Conservation (phyloP, 2,329 filamentous ascomycete genomes). For the Penicillium rolfsii region DNA sequence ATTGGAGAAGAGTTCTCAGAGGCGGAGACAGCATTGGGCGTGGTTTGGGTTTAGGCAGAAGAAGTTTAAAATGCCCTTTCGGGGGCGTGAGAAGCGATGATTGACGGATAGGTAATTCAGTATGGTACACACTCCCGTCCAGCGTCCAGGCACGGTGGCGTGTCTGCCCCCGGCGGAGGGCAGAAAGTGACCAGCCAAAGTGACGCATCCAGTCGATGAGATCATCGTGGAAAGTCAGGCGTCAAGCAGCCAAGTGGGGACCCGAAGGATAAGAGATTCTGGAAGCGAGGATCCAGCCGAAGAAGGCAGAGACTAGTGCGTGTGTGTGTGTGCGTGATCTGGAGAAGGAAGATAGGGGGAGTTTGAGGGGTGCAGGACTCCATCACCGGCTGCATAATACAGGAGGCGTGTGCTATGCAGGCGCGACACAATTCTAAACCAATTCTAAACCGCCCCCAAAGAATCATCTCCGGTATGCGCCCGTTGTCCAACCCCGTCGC, state of each 20-base stretch:
- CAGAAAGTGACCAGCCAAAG: background rate
- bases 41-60: background rate
- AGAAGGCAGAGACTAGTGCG: background rate
- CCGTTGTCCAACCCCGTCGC: slow-evolving; percentile 1
- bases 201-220: slow-evolving; percentile 18
- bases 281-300: slow-evolving; percentile 6
- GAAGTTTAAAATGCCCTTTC: background rate
- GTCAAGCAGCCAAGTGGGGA: background rate
- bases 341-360: background rate
- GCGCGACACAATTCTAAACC: background rate
- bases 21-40: background rate
- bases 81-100: background rate
- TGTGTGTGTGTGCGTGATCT: too few relatives aligned
- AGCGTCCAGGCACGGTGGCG: slow-evolving; percentile 4
- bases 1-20: background rate
- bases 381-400: too few relatives aligned
- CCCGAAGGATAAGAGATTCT: slow-evolving; percentile 2
- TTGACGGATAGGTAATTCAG: background rate
- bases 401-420: too few relatives aligned
- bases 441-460: background rate
- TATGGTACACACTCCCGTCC: background rate
- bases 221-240: slow-evolving; percentile 14
- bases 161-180: background rate
- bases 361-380: too few relatives aligned
- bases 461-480: background rate